A percentile compares a stretch with the other conserved stretches of the same genome.
These are phyloP conservation scores for Trypethelium eluteriae DNA, from an alignment of 495 filamentous ascomycete genomes.

Conservation along the genomic window DNA sequence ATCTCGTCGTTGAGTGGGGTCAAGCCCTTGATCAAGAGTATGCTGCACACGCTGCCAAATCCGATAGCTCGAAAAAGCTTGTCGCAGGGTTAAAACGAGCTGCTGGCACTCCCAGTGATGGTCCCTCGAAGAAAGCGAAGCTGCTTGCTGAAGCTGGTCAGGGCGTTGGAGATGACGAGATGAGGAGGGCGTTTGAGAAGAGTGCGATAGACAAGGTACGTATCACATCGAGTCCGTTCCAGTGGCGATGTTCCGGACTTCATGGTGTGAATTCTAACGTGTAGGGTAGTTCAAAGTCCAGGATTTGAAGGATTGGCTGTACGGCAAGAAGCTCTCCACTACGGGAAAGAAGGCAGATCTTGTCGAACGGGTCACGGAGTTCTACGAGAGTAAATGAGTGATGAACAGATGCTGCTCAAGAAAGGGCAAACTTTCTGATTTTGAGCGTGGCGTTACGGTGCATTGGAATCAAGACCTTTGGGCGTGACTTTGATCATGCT, in stretches of 20 bases:
- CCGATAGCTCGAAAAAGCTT: conserved; percentile 28
- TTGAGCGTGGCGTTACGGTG: conserved; percentile 4
- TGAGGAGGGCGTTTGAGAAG: conserved; percentile 54
- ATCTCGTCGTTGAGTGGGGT: conserved; percentile 70
- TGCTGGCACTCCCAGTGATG: conserved; percentile 32
- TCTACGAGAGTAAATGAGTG: conserved; percentile 53
- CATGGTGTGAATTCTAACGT: conserved; percentile 16
- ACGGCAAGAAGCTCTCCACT: conserved; percentile 51
- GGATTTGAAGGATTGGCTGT: conserved; percentile 61
- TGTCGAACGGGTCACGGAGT: conserved; percentile 68
- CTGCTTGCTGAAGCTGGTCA: conserved; percentile 33
- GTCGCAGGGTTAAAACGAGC: conserved; percentile 39
- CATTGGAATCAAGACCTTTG: not conserved
- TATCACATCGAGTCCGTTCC: not conserved
- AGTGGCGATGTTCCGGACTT: conserved; percentile 4
- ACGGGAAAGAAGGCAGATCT: conserved; percentile 65
- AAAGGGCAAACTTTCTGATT: not conserved
- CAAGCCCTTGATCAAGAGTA: conserved; percentile 52
- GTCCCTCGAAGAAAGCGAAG: conserved; percentile 45
- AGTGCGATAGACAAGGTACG: conserved; percentile 50
- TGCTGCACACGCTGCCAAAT: conserved; percentile 14
- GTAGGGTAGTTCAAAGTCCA: conserved; percentile 51
- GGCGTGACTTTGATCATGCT: too few species aligned
- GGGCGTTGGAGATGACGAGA: conserved; percentile 41
- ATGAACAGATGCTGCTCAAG: not conserved